Conservation (phyloP, 495 filamentous ascomycete genomes). For the Aspergillus conjunctus region DNA sequence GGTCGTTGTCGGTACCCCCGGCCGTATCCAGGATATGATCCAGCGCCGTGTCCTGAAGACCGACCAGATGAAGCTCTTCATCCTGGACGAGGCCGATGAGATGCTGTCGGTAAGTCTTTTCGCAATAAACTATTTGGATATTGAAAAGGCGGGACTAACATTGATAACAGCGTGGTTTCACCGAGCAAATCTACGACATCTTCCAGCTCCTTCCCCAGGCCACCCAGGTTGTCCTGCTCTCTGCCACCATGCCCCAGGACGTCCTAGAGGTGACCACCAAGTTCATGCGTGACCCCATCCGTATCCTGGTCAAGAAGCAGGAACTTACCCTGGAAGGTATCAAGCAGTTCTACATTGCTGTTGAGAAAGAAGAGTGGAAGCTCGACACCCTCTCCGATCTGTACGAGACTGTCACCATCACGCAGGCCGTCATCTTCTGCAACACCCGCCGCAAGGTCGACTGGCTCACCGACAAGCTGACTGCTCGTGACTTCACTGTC, state of each 20-base stretch:
- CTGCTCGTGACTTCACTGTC: slow-evolving; percentile 96
- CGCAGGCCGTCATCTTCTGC: slow-evolving; percentile 99
- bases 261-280: slow-evolving; percentile 99
- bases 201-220: slow-evolving; percentile 97
- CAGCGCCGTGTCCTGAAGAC: slow-evolving; percentile 92
- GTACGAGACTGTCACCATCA: slow-evolving; percentile 99
- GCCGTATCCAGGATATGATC: slow-evolving; percentile 99
- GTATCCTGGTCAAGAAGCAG: slow-evolving; percentile 99
- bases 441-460: slow-evolving; percentile 99
- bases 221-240: slow-evolving; percentile 96
- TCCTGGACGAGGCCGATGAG: slow-evolving; percentile 98
- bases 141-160: not conserved
- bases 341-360: slow-evolving; percentile 99
- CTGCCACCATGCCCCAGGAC: slow-evolving; percentile 97
- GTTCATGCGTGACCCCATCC: slow-evolving; percentile 99
- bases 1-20: slow-evolving; percentile 94
- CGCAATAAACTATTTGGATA: not conserved
- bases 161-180: slow-evolving; percentile 78
- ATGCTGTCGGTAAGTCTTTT: slow-evolving; percentile 80
- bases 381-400: slow-evolving; percentile 97
- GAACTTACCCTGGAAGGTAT: slow-evolving; percentile 98
- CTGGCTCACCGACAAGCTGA: slow-evolving; percentile 99
- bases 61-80: slow-evolving; percentile 97
- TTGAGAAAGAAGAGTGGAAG: slow-evolving; percentile 99
- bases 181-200: slow-evolving; percentile 99